Base-by-base conservation (phyloP, 1,284 basidiomycete genomes). In the Kalmanozyma brasiliensis region DNA sequence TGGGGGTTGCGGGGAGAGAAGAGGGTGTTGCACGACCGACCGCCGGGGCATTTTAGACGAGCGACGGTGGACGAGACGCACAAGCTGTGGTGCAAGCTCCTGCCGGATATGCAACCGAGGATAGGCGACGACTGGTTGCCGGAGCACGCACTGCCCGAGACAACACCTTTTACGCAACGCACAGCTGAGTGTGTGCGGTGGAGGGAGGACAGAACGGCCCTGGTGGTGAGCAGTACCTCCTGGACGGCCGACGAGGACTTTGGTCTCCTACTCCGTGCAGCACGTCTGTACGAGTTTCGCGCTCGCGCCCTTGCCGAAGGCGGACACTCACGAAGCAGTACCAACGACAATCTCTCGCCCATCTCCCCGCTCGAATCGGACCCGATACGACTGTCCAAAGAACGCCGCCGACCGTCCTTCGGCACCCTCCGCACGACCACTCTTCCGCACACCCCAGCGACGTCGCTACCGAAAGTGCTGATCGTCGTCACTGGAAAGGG, bases 221-320 rank as follows among this genome's bases (percentile, higher is more conserved):
- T 98, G 3, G 77, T 98, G 19, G 89, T 99, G 19, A 93, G 91
- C 23, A 93, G 92, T 72, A 99, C 96, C 0, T 93, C 91, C 10
- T 98, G 96, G 95, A 98, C 96, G 0, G 89, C 92, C 8, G 96
- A 99, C 79, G 96, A 99, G 83, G 94, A 98, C 82, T 98, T 99
- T 70, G 85, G 86, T 3, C 87, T 96, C 38, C 86, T 99, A 6
- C 42, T 82, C 8, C 37, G 65, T 4, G 79, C 80, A 8, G 75
- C 73, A 0, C 34, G 62, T 2, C 48, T 85, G 23, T 96, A 94
- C 80, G 89, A 96, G 73, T 66, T 77, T 34, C 85, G 84, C 56
- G 93, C 80, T 0, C 49, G 65, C 4, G 29, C 56, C 4, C 41
- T 76, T 1, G 52, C 51, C 10, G 46, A 49, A 2, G 3, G 40